Evolutionary conservation across 176 grass and related monocot species (phyloP), one percentile per base, ranked within the genome.

Genomic region (Aegilops umbellulata): DNA sequence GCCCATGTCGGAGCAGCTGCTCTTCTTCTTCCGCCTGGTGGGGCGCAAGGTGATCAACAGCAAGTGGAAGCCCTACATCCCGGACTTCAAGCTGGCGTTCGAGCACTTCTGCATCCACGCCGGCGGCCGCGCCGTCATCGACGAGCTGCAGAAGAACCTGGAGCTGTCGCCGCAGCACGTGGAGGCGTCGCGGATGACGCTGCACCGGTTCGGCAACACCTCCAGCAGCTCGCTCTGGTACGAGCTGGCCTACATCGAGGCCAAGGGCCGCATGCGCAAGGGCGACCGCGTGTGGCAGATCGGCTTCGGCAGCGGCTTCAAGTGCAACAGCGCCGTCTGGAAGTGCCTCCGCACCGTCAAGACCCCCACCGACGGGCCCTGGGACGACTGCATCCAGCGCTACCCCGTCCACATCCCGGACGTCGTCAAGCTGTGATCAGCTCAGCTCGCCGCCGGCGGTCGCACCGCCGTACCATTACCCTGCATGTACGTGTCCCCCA

Each of bases 241-340:
- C 89, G 95, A 97, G 86, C 95, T 97, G 58, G 91, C 91, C 22
- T 97, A 97, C 87, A 94, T 97, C 78, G 95, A 97, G 87, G 89
- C 92, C 30, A 97, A 97, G 65, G 95, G 95, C 0, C 90, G 95
- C 62, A 94, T 97, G 95, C 85, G 72, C 86, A 87, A 89, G 42
- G 95, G 95, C 7, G 87, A 97, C 87, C 90, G 95, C 76, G 89
- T 97, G 60, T 97, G 95, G 92, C 92, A 94, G 88, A 97, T 97
- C 79, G 95, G 95, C 0, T 97, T 97, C 82, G 93, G 95, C 77
- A 90, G 87, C 49, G 95, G 95, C 0, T 97, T 97, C 89, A 97
- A 95, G 83, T 97, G 95, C 87, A 97, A 97, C 95, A 97, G 95
- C 88, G 95, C 95, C 13, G 95, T 97, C 22, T 97, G 95, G 95